Conservation (phyloP, 805 yeast species). For the Wickerhamiella dianesei region DNA sequence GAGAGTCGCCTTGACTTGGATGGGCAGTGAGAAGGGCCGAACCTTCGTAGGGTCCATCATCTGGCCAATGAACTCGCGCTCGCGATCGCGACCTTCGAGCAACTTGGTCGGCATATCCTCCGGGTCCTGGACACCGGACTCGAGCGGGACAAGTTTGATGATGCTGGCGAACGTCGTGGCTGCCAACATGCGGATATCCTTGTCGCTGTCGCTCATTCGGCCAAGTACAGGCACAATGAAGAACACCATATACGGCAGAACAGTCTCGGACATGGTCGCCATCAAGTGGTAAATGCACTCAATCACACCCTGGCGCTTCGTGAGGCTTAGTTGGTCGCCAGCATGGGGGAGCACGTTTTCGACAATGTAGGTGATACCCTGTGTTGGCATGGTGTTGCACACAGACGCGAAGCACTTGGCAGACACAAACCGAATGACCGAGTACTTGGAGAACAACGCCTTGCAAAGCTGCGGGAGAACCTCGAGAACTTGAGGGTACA, state of each 20-base stretch:
- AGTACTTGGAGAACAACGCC: conserved; percentile 50
- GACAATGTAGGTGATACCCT: conserved; percentile 68
- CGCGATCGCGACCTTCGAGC: conserved; percentile 79
- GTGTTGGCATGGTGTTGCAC: conserved; percentile 53
- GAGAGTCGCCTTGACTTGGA: conserved; percentile 79
- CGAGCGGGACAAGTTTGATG: conserved; percentile 88
- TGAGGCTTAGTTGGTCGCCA: conserved; percentile 55
- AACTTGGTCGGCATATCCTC: conserved; percentile 75
- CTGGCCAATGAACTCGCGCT: conserved; percentile 86
- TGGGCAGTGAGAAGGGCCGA: conserved; percentile 76
- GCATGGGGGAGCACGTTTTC: conserved; percentile 65
- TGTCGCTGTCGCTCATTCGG: conserved; percentile 91
- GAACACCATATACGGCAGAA: conserved; percentile 88
- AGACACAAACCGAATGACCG: conserved; percentile 80
- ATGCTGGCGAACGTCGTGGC: conserved; percentile 95
- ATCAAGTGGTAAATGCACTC: conserved; percentile 84
- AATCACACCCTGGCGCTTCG: conserved; percentile 82
- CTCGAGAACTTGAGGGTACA: conserved; percentile 32
- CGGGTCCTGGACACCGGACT: conserved; percentile 95
- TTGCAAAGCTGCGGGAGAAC: conserved; percentile 39
- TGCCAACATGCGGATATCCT: conserved; percentile 76
- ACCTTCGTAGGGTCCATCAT: conserved; percentile 96
- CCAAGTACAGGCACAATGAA: conserved; percentile 93
- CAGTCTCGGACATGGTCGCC: conserved; percentile 70
- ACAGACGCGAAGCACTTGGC: conserved; percentile 79